Conservation (phyloP, 208 protist genomes). For the Leishmania tarentolae region DNA sequence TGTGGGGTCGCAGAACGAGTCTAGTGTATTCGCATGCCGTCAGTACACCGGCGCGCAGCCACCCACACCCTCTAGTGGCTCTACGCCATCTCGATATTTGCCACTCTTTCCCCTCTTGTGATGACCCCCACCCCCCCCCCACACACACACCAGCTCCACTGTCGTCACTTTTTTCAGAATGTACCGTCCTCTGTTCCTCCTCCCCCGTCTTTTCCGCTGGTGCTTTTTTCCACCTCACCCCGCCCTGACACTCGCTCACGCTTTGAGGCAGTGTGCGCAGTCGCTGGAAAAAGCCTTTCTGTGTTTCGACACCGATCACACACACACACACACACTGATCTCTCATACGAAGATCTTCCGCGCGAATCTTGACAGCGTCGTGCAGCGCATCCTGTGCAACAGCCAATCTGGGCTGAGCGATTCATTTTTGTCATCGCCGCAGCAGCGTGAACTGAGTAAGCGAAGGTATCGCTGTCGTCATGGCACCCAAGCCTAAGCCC, state of each 20-base stretch:
- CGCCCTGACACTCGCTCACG: neutral
- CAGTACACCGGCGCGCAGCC: neutral
- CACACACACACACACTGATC: neutral
- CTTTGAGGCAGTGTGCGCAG: neutral
- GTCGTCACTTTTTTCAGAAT: neutral
- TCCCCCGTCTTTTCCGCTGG: neutral
- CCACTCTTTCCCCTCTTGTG: neutral
- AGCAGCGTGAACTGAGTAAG: neutral
- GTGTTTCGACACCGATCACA: neutral
- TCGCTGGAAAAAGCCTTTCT: neutral
- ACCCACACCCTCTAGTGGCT: neutral
- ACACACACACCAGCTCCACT: neutral
- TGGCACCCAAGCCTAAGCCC: constrained; percentile 23
- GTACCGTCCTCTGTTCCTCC: neutral
- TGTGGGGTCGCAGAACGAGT: neutral
- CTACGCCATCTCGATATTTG: neutral
- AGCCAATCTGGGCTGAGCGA: neutral
- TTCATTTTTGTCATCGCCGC: neutral
- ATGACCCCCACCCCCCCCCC: no score
- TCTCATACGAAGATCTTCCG: neutral
- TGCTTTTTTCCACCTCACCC: neutral
- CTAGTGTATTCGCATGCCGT: neutral
- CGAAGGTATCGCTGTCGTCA: neutral
- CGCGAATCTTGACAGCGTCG: neutral
- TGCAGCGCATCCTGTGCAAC: neutral